Evolutionary conservation across 2,329 filamentous ascomycete species (phyloP).

Genomic region (Pseudogymnoascus destructans): DNA sequence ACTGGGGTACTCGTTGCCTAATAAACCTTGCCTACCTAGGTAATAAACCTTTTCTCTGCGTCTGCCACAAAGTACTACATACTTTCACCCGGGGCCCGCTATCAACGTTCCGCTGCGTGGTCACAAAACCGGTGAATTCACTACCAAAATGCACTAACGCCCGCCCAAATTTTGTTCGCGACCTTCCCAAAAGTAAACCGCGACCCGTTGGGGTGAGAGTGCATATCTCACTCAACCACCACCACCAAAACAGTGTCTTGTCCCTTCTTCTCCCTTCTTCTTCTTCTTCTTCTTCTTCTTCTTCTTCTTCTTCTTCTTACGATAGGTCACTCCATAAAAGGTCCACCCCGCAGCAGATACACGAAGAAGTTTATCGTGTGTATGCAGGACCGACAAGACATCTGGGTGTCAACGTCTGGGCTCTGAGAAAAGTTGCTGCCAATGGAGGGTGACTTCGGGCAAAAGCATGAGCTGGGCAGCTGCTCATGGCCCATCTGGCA

Average conservation of each 20-base stretch:
- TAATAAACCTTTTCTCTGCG: not conserved
- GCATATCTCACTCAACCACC: not conserved
- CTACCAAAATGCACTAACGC: conserved; percentile 8
- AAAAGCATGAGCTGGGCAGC: conserved; percentile 15
- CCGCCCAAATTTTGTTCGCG: conserved; percentile 4
- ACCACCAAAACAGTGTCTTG: conserved; percentile 7
- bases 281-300: not conserved
- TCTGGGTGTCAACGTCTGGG: not conserved
- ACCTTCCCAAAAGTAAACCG: conserved; percentile 6
- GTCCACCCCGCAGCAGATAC: not conserved
- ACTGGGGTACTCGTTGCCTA: not conserved
- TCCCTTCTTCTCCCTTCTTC: not conserved
- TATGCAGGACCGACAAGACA: conserved; percentile 2
- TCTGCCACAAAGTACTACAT: not conserved
- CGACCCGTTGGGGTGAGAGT: not conserved
- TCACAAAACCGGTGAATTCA: not conserved
- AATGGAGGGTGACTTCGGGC: not conserved
- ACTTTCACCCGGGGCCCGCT: not conserved
- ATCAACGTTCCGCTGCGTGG: not conserved
- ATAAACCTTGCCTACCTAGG: no score
- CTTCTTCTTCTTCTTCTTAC: not conserved
- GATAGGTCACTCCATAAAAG: not conserved
- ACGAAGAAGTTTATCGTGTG: not conserved
- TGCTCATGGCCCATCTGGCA: conserved; percentile 36
- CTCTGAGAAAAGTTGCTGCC: conserved; percentile 1